Percentiles rank a stretch among this genome's conserved stretches.
phyloP scores from a whole-genome alignment of 805 yeast genomes.

The Nakazawaea populi region DNA sequence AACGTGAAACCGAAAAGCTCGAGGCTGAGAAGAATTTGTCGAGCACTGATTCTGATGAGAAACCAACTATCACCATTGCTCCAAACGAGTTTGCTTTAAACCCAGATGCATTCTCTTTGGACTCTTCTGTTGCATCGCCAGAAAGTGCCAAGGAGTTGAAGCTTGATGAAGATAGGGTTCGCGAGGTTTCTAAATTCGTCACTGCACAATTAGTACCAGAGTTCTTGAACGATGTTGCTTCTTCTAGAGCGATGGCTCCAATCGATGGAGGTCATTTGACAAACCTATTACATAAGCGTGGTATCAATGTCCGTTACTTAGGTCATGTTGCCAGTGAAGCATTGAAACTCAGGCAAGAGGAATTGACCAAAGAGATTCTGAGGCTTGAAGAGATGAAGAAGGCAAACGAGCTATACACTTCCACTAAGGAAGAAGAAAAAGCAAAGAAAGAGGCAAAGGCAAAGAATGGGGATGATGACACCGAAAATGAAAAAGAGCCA shows the following conservation, averaged over 20 bases:
- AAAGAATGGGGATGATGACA: constrained; percentile 26
- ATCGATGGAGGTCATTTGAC: constrained; percentile 77
- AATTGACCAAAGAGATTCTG: constrained; percentile 21
- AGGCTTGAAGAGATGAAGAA: constrained; percentile 20
- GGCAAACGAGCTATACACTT: constrained; percentile 25
- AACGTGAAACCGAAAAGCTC: constrained; percentile 41
- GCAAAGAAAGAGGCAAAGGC: constrained; percentile 26
- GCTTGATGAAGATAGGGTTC: constrained; percentile 58
- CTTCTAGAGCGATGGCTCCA: constrained; percentile 52
- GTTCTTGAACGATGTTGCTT: constrained; percentile 49
- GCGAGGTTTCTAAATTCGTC: constrained; percentile 64
- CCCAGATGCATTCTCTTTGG: constrained; percentile 66
- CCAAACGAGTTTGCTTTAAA: constrained; percentile 56
- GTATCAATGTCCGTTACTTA: constrained; percentile 86
- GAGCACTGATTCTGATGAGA: constrained; percentile 28
- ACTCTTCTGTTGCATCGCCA: constrained; percentile 31
- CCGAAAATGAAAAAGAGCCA: constrained; percentile 16
- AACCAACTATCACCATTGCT: constrained; percentile 48
- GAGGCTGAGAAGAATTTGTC: constrained; percentile 24
- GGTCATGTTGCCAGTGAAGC: constrained; percentile 50
- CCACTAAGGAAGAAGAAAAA: constrained; percentile 27
- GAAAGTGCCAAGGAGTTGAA: constrained; percentile 28
- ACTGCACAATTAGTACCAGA: constrained; percentile 53
- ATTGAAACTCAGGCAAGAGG: constrained; percentile 24
- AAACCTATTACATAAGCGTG: constrained; percentile 63